Percentiles rank a stretch among this genome's conserved stretches.
phyloP scores from a whole-genome alignment of 2,329 filamentous ascomycete genomes.

The Gaeumannomyces tritici region DNA sequence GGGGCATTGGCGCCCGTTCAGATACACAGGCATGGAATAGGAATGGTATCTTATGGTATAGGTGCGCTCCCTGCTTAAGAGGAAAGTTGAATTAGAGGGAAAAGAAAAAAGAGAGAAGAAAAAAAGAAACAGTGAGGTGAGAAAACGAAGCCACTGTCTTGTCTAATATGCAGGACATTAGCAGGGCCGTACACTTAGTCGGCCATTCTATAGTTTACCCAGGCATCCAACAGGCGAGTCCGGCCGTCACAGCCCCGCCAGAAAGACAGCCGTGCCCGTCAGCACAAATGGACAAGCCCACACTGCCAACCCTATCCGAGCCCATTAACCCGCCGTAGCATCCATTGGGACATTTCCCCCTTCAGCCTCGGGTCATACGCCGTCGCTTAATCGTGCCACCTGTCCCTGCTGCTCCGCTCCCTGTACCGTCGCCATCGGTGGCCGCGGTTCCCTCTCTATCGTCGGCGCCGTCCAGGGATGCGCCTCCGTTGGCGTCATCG shows the following conservation, averaged over 20 bases:
- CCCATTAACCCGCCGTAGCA: neutral
- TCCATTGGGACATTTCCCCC: neutral
- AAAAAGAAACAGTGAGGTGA: neutral
- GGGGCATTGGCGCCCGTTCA: neutral
- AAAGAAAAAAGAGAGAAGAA: neutral
- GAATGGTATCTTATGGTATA: neutral
- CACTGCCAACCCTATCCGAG: neutral
- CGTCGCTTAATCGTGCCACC: constrained; percentile 14
- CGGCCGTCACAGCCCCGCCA: too few species aligned
- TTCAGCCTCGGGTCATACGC: constrained; percentile 12
- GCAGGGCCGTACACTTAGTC: too few species aligned
- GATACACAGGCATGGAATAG: neutral
- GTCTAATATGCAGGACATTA: neutral
- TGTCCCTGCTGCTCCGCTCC: constrained; percentile 3
- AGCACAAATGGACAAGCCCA: neutral
- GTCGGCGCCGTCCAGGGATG: constrained; percentile 4
- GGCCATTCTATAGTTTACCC: too few species aligned
- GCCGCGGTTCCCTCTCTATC: constrained; percentile 5
- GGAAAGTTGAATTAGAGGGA: neutral
- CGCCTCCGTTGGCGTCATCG: constrained; percentile 7
- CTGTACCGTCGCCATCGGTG: neutral
- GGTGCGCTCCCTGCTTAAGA: neutral
- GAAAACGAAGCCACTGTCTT: neutral
- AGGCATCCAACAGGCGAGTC: too few species aligned
- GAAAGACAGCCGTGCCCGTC: too few species aligned